These are phyloP conservation scores for Alternaria brassicae DNA, from an alignment of 2,329 filamentous ascomycete genomes.

Conservation along the genomic window DNA sequence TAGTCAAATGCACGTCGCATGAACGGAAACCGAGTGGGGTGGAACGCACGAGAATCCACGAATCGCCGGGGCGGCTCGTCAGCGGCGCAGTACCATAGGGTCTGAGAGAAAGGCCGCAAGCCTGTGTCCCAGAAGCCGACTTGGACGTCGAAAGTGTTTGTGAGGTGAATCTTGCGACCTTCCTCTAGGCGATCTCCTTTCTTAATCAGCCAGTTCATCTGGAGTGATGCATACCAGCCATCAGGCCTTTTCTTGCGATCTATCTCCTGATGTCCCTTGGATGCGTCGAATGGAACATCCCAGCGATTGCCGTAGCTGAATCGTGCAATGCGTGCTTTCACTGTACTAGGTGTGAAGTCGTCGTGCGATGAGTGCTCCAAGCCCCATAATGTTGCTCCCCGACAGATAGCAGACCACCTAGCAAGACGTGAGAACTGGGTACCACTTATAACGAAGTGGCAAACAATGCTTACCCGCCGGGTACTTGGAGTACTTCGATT, in stretches of 20 bases:
- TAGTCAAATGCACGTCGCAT: background rate
- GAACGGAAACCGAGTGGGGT: background rate
- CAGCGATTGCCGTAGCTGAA: slow-evolving; percentile 13
- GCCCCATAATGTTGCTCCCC: slow-evolving; percentile 16
- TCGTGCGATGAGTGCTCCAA: slow-evolving; percentile 2
- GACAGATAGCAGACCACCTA: slow-evolving; percentile 20
- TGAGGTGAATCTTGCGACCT: background rate
- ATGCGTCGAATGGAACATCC: background rate
- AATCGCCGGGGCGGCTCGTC: background rate
- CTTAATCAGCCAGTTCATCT: slow-evolving; percentile 9
- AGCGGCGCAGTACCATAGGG: background rate
- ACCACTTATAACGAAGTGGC: background rate
- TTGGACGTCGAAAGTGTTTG: background rate
- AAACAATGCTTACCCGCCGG: slow-evolving; percentile 2
- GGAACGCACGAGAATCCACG: background rate
- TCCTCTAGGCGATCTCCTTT: background rate
- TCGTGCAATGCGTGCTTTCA: slow-evolving; percentile 11
- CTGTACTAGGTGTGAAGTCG: background rate
- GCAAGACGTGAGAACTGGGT: background rate
- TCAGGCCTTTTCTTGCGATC: background rate
- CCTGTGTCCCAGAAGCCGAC: background rate
- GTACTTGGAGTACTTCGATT: slow-evolving; percentile 17
- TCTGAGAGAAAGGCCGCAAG: background rate
- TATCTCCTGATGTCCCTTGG: background rate
- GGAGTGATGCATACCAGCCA: background rate